A percentile compares a stretch with the other conserved stretches of the same genome.
Evolutionary conservation across 2,329 filamentous ascomycete genomes (phyloP).

Genomic region (Eutypa lata): DNA sequence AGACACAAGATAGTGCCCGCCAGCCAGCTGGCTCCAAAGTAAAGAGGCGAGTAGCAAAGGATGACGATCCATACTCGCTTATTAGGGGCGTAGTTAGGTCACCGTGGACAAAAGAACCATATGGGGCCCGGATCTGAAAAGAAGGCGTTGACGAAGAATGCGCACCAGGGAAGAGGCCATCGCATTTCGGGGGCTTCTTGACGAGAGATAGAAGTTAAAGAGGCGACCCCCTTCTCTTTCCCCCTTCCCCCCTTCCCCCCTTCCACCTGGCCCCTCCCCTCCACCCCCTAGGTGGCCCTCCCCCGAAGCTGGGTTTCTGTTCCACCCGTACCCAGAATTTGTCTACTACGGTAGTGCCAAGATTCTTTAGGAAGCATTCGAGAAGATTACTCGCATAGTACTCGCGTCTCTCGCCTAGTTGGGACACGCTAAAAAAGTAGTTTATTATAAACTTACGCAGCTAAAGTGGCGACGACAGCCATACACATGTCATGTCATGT

Average conservation of each 20-base stretch:
- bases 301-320: not conserved
- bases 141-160: not conserved
- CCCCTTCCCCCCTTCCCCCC: too few species aligned
- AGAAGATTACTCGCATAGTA: not conserved
- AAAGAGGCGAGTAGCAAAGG: not conserved
- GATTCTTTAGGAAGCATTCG: not conserved
- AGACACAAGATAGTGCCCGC: not conserved
- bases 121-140: not conserved
- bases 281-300: too few species aligned
- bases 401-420: not conserved
- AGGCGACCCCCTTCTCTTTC: too few species aligned
- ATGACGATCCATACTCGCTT: not conserved
- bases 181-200: not conserved
- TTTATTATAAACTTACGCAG: not conserved
- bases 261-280: too few species aligned
- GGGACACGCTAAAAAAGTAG: not conserved
- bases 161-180: not conserved
- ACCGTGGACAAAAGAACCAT: not conserved
- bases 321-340: not conserved
- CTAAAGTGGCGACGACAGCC: not conserved
- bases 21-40: not conserved
- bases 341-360: not conserved
- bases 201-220: not conserved
- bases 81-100: not conserved
- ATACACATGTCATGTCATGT: too few species aligned